phyloP scores from a whole-genome alignment of 2,329 filamentous ascomycete genomes.

The Alternaria infectoria region DNA sequence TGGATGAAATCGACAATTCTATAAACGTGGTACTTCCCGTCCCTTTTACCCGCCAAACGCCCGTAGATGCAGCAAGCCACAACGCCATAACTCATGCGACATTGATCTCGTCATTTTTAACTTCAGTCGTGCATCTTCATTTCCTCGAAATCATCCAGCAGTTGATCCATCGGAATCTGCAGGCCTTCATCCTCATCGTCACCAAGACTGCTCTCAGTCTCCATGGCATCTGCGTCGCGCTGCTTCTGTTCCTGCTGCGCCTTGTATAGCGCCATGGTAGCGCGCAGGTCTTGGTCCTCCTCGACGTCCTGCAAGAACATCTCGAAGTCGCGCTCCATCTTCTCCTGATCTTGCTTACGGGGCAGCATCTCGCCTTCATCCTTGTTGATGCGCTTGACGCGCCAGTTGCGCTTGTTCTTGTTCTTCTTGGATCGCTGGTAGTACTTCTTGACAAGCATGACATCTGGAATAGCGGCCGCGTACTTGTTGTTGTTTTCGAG shows the following conservation, averaged over 20 bases:
- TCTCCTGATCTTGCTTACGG: conserved; percentile 85
- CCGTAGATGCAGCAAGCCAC: conserved; percentile 7
- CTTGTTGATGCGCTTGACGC: conserved; percentile 88
- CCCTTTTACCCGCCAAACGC: conserved; percentile 5
- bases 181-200: conserved; percentile 61
- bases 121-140: conserved; percentile 68
- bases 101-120: background rate
- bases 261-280: conserved; percentile 87
- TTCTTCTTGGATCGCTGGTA: conserved; percentile 84
- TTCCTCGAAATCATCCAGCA: conserved; percentile 93
- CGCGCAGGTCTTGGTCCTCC: conserved; percentile 87
- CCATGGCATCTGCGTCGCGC: conserved; percentile 70
- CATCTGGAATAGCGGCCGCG: conserved; percentile 82
- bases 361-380: conserved; percentile 88
- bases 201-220: conserved; percentile 65
- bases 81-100: conserved; percentile 4
- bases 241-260: conserved; percentile 61
- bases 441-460: conserved; percentile 95
- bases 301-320: conserved; percentile 97
- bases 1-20: background rate
- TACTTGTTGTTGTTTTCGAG: conserved; percentile 79
- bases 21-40: background rate
- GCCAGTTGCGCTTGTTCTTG: conserved; percentile 75
- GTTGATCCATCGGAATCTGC: conserved; percentile 59
- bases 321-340: conserved; percentile 92